Conservation (phyloP, 805 yeast species). For the Myxozyma vanderwaltii region DNA sequence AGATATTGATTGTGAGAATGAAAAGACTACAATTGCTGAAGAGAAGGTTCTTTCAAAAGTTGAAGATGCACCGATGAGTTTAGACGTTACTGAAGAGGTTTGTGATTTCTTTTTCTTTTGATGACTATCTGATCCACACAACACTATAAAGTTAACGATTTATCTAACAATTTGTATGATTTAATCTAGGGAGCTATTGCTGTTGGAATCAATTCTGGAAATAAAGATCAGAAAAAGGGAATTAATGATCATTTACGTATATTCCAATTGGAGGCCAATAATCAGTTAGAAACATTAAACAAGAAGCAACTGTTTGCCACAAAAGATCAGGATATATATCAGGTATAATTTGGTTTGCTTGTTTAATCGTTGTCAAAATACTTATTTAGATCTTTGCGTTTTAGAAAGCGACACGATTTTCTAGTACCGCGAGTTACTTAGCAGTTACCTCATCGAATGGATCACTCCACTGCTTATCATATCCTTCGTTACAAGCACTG, state of each 20-base stretch:
- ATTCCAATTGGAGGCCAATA: slow-evolving; percentile 43
- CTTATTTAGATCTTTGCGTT: neutral
- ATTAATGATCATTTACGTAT: slow-evolving; percentile 72
- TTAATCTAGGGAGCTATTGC: slow-evolving; percentile 51
- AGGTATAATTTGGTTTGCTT: slow-evolving; percentile 36
- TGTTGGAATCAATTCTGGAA: slow-evolving; percentile 68
- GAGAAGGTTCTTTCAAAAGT: slow-evolving; percentile 38
- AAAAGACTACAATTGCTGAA: slow-evolving; percentile 18
- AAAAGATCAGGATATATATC: slow-evolving; percentile 57
- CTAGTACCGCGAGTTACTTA: slow-evolving; percentile 63
- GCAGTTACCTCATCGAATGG: slow-evolving; percentile 67
- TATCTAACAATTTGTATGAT: too few relatives aligned
- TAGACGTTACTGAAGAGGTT: slow-evolving; percentile 55
- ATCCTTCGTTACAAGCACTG: slow-evolving; percentile 50
- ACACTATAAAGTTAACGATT: too few relatives aligned
- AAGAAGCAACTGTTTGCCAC: slow-evolving; percentile 54
- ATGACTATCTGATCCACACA: too few relatives aligned
- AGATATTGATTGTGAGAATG: slow-evolving; percentile 55
- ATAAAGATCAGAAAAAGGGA: slow-evolving; percentile 59
- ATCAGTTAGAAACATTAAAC: slow-evolving; percentile 52
- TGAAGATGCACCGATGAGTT: slow-evolving; percentile 87
- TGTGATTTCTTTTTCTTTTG: neutral
- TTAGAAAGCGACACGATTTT: slow-evolving; percentile 57
- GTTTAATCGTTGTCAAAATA: neutral
- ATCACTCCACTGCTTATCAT: slow-evolving; percentile 61